A percentile compares a stretch with the other conserved stretches of the same genome.
Conservation (phyloP, 2,329 filamentous ascomycete genomes). For the Epichloe sylvatica region DNA sequence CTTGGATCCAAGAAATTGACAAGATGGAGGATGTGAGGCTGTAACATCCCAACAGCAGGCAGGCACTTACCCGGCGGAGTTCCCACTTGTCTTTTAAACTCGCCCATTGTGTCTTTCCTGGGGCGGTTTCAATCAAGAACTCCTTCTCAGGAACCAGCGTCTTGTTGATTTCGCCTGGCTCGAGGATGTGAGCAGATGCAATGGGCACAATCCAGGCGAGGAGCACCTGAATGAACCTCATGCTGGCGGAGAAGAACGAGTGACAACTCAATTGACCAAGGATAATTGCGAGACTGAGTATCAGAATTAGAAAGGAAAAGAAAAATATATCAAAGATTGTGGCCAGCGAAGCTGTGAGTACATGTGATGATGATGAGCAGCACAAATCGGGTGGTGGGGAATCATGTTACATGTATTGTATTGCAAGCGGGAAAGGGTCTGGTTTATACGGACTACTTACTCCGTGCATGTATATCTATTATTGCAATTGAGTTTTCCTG, state of each 20-base stretch:
- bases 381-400: no score
- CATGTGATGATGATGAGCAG: no score
- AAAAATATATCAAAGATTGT: not conserved
- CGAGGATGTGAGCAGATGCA: constrained; percentile 40
- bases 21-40: not conserved
- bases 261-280: not conserved
- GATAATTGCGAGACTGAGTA: not conserved
- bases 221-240: constrained; percentile 40
- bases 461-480: not conserved
- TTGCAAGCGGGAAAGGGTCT: not conserved
- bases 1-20: not conserved
- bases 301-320: not conserved
- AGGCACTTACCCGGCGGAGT: constrained; percentile 55
- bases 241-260: constrained; percentile 13
- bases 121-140: constrained; percentile 72
- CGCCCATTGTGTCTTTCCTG: constrained; percentile 71
- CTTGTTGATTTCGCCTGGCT: constrained; percentile 35
- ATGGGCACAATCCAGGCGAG: constrained; percentile 41
- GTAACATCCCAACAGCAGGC: no score
- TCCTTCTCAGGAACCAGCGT: constrained; percentile 28
- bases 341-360: no score
- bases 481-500: not conserved
- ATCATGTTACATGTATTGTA: no score
- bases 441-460: not conserved
- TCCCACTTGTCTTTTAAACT: constrained; percentile 94